Evolutionary conservation across 2,329 filamentous ascomycete species (phyloP), one percentile per base, ranked within the genome.

Genomic region (Pseudogymnoascus verrucosus): DNA sequence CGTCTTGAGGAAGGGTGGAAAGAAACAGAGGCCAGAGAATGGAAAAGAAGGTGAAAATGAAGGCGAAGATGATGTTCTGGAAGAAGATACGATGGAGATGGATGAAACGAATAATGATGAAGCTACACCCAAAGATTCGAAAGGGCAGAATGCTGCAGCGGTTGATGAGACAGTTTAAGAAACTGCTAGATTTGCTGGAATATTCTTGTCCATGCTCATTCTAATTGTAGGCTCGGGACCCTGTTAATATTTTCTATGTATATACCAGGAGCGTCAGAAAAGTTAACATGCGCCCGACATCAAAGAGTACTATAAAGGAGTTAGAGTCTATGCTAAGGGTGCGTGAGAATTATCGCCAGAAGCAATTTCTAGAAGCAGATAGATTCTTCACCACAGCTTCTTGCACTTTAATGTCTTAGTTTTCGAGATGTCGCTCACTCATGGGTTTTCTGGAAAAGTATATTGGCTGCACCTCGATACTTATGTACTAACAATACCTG

Each of bases 1-100:
- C 0, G 83, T 81, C 63, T 72, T 96, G 69, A 90, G 80, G 61
- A 63, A 7, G 34, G 51, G 51, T 57, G 28, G 51, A 21, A 57
- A 21, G 28, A 57, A 57, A 57, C 51, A 57, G 28, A 57, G 16
- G 26, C 5, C 4, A 14, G 51, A 57, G n/a, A 57, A 57, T 34
- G 51, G 7, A 57, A 57, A 34, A 12, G 51, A 34, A 34, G 10
- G 51, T 7, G 51, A 19, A 11, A 16, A 34, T 21, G 51, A 34
- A 34, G 51, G n/a, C 10, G 51, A 34, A 12, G 51, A 34, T 11
- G 28, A 57, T 19, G n/a, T 0, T 10, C 51, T 14, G 26, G 51
- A 34, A 8, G 51, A 34, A 34, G 51, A 57, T 5, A 57, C 51
- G 51, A 19, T 57, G n/a, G 51, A 57, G 8, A 34, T 57, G 51